Percentiles rank a stretch among this genome's conserved stretches.
phyloP scores from a whole-genome alignment of 2,329 filamentous ascomycete genomes.

The Periconia digitata region DNA sequence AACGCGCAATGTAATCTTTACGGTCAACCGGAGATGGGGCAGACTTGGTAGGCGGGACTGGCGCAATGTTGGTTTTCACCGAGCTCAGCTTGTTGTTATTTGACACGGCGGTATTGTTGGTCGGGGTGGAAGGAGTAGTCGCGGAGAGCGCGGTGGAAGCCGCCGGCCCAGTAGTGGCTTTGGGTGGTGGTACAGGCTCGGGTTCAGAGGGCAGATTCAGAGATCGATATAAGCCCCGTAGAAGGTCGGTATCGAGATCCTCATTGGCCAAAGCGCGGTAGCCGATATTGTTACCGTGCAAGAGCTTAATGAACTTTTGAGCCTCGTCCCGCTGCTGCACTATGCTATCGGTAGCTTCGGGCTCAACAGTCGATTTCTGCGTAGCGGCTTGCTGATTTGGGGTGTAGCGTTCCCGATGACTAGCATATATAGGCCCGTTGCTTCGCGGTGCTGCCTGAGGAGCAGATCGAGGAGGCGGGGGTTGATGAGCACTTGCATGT shows the following conservation, averaged over 20 bases:
- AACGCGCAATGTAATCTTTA: slow-evolving; percentile 74
- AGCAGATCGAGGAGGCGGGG: slow-evolving; percentile 26
- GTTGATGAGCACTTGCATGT: slow-evolving; percentile 7
- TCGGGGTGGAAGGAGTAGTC: slow-evolving; percentile 7
- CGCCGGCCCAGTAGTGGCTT: slow-evolving; percentile 5
- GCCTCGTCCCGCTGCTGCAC: slow-evolving; percentile 33
- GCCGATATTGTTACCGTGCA: slow-evolving; percentile 64
- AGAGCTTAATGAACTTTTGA: slow-evolving; percentile 40
- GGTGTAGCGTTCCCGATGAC: slow-evolving; percentile 17
- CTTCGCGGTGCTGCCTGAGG: slow-evolving; percentile 10
- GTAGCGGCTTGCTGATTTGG: slow-evolving; percentile 20
- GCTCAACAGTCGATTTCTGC: slow-evolving; percentile 4
- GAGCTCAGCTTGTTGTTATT: slow-evolving; percentile 15
- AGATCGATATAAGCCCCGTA: slow-evolving; percentile 30
- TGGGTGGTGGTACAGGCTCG: slow-evolving; percentile 26
- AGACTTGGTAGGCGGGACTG: slow-evolving; percentile 30
- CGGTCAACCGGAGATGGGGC: slow-evolving; percentile 58
- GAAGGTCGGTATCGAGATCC: slow-evolving; percentile 26
- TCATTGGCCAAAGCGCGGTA: slow-evolving; percentile 65
- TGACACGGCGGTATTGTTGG: slow-evolving; percentile 3
- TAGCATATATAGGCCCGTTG: neutral
- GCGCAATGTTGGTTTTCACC: slow-evolving; percentile 24
- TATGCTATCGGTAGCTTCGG: slow-evolving; percentile 7
- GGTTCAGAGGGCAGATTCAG: slow-evolving; percentile 31
- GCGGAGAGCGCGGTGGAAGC: neutral